Percentiles rank a stretch among this genome's conserved stretches.
These are phyloP conservation scores for Maudiozyma humilis DNA, from an alignment of 1,139 yeast genomes.

Conservation along the genomic window DNA sequence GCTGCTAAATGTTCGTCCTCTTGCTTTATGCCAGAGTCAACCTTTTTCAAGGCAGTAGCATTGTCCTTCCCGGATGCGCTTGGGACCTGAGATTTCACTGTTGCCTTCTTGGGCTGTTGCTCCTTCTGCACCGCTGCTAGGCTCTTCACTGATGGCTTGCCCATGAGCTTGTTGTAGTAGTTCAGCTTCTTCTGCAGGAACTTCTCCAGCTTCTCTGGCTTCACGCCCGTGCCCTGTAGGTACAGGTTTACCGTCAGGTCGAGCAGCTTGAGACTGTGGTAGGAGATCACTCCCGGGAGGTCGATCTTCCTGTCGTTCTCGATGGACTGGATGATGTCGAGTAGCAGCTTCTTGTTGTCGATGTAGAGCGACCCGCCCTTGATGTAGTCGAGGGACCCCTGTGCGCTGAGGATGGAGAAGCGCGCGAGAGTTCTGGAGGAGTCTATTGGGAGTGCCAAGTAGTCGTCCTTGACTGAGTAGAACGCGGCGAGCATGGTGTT, in stretches of 20 bases:
- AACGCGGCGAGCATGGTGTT: constrained; percentile 56
- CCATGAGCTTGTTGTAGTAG: constrained; percentile 26
- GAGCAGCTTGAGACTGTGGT: constrained; percentile 45
- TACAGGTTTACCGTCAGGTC: constrained; percentile 53
- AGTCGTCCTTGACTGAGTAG: constrained; percentile 37
- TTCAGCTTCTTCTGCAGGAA: constrained; percentile 24
- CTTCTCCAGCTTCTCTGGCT: constrained; percentile 25
- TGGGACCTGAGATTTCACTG: background rate
- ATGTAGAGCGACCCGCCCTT: constrained; percentile 75
- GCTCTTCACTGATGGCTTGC: constrained; percentile 14
- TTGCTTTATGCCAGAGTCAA: background rate
- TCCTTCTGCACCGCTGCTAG: background rate
- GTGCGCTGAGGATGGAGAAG: constrained; percentile 62
- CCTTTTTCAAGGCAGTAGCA: background rate
- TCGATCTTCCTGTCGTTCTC: constrained; percentile 44
- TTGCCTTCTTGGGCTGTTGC: background rate
- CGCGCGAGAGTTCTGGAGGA: constrained; percentile 62
- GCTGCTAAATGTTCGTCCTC: too few relatives aligned
- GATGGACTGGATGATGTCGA: constrained; percentile 42
- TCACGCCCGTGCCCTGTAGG: constrained; percentile 29
- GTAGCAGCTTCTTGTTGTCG: constrained; percentile 52
- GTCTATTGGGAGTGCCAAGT: constrained; percentile 64
- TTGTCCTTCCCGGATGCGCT: background rate
- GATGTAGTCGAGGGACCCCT: constrained; percentile 73
- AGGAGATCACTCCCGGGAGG: constrained; percentile 54